These are phyloP conservation scores for Helianthus tuberosus DNA, from an alignment of 129 eudicot species.

Conservation along the genomic window DNA sequence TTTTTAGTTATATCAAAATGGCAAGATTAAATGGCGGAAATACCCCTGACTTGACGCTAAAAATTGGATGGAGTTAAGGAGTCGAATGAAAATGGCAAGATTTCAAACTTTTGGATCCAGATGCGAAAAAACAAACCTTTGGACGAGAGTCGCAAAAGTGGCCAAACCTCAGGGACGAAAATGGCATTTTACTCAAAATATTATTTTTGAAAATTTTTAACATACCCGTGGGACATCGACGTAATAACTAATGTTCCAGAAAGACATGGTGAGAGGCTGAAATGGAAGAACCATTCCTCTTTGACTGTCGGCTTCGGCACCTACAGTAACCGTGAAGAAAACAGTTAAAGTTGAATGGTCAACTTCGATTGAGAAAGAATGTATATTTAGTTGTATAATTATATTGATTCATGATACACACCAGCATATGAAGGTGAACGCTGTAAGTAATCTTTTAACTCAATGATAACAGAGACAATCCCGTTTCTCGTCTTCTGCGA, in stretches of 20 bases:
- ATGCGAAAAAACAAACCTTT: too few relatives aligned
- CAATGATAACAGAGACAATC: constrained; percentile 35
- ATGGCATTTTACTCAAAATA: not conserved
- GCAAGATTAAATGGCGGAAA: not conserved
- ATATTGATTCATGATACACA: constrained; percentile 21
- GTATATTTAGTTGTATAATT: not conserved
- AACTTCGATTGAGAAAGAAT: too few relatives aligned
- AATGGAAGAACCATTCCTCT: constrained; percentile 98
- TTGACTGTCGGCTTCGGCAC: constrained; percentile 25
- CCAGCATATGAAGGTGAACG: constrained; percentile 76
- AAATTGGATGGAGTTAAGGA: too few relatives aligned
- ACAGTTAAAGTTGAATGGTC: not conserved
- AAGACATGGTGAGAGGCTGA: constrained; percentile 86
- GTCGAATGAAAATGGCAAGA: too few relatives aligned
- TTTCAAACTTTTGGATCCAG: too few relatives aligned
- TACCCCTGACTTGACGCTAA: too few relatives aligned
- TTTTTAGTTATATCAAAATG: not conserved
- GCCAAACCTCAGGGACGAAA: too few relatives aligned
- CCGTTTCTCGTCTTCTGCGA: constrained; percentile 44
- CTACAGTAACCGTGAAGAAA: constrained; percentile 23
- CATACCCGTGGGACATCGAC: constrained; percentile 85
- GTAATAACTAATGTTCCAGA: constrained; percentile 68
- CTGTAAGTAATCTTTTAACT: constrained; percentile 66
- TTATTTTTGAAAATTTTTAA: not conserved
- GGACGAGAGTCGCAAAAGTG: too few relatives aligned